Evolutionary conservation across 352 stramenopile genomes (phyloP).

Genomic region (Pythium aphanidermatum): DNA sequence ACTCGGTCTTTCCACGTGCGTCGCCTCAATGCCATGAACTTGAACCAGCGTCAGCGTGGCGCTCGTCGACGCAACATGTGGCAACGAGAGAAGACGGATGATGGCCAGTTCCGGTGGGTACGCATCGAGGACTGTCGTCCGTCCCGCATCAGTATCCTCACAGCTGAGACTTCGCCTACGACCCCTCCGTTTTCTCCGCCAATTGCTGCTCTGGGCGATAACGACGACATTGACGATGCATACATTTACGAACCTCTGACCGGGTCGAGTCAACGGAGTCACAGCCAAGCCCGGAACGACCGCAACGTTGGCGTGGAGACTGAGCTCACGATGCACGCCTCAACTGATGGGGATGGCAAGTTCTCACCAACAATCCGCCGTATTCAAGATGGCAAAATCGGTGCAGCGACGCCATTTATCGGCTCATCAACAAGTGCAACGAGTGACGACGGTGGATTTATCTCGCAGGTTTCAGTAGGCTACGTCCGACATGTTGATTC

Average conservation of each 20-base stretch:
- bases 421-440: constrained; percentile 3
- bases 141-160: constrained; percentile 60
- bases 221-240: constrained; percentile 25
- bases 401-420: constrained; percentile 8
- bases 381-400: constrained; percentile 25
- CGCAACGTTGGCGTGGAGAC: constrained; percentile 50
- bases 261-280: constrained; percentile 9
- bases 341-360: constrained; percentile 24
- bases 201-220: constrained; percentile 4
- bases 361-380: constrained; percentile 53
- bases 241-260: constrained; percentile 30
- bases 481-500: constrained; percentile 74
- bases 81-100: constrained; percentile 64
- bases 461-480: constrained; percentile 61
- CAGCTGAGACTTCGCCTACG: constrained; percentile 21
- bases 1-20: constrained; percentile 79
- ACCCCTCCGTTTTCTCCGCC: constrained; percentile 3
- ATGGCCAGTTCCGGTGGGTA: constrained; percentile 77
- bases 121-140: constrained; percentile 60
- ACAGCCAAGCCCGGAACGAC: constrained; percentile 11
- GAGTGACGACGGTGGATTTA: constrained; percentile 26
- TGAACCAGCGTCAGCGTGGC: constrained; percentile 71
- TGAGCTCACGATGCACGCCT: constrained; percentile 57
- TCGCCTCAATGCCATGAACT: constrained; percentile 70
- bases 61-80: constrained; percentile 68